These are phyloP conservation scores for Pichia scutulata DNA, from an alignment of 805 yeast genomes.

Conservation along the genomic window DNA sequence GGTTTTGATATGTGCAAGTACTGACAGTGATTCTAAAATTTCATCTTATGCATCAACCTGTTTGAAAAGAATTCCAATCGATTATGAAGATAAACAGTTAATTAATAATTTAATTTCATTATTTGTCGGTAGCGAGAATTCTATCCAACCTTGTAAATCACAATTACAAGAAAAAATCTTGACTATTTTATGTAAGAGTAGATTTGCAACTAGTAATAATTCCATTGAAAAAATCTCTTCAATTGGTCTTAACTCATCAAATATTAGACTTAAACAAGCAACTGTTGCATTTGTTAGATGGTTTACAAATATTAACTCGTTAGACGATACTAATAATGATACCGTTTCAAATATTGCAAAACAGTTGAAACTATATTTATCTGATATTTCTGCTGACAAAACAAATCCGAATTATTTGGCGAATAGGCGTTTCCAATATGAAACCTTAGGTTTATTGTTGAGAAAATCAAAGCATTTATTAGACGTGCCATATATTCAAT, in stretches of 20 bases:
- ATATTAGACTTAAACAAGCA: constrained; percentile 43
- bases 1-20: constrained; percentile 51
- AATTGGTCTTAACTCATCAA: constrained; percentile 52
- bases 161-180: constrained; percentile 52
- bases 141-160: constrained; percentile 45
- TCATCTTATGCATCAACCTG: constrained; percentile 47
- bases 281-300: constrained; percentile 61
- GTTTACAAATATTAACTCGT: constrained; percentile 31
- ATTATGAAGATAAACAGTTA: constrained; percentile 42
- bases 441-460: constrained; percentile 64
- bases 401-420: constrained; percentile 20
- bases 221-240: constrained; percentile 43
- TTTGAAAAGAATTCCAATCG: constrained; percentile 42
- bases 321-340: constrained; percentile 18
- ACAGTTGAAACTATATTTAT: constrained; percentile 43
- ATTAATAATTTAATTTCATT: constrained; percentile 39
- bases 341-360: constrained; percentile 40
- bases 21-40: constrained; percentile 49
- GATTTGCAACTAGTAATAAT: constrained; percentile 37
- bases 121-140: constrained; percentile 39
- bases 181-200: constrained; percentile 42
- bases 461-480: constrained; percentile 36
- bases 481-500: constrained; percentile 49
- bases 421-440: constrained; percentile 63
- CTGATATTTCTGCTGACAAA: constrained; percentile 30